Evolutionary conservation across 2,329 filamentous ascomycete genomes (phyloP).

Genomic region (Herpomyces periplanetae): DNA sequence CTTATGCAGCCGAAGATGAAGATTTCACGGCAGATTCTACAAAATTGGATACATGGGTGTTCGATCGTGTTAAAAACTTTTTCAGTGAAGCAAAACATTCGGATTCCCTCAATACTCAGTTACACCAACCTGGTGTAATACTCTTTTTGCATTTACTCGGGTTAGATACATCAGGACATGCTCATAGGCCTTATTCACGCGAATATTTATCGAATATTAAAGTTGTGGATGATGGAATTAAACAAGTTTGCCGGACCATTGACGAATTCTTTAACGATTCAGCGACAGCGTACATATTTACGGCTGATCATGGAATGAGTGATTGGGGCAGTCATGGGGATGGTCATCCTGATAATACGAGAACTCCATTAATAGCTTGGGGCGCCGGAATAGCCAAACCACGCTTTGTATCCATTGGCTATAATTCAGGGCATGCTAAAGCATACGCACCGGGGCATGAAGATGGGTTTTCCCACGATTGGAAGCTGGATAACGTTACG

Average conservation of each 20-base stretch:
- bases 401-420: slow-evolving; percentile 12
- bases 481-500: slow-evolving; percentile 37
- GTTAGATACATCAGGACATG: slow-evolving; percentile 58
- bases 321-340: slow-evolving; percentile 98
- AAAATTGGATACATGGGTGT: slow-evolving; percentile 66
- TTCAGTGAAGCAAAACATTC: slow-evolving; percentile 38
- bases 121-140: slow-evolving; percentile 51
- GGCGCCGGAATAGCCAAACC: slow-evolving; percentile 59
- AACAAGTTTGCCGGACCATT: slow-evolving; percentile 40
- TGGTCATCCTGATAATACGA: slow-evolving; percentile 80
- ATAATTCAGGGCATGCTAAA: no score
- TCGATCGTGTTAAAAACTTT: slow-evolving; percentile 56
- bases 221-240: slow-evolving; percentile 57
- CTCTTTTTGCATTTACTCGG: slow-evolving; percentile 86
- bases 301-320: slow-evolving; percentile 93
- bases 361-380: slow-evolving; percentile 72
- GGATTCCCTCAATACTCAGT: slow-evolving; percentile 23
- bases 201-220: slow-evolving; percentile 87
- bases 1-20: slow-evolving; percentile 45
- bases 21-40: slow-evolving; percentile 41
- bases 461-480: slow-evolving; percentile 49
- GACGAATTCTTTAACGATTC: slow-evolving; percentile 53
- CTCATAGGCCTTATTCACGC: slow-evolving; percentile 55
- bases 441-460: slow-evolving; percentile 38
- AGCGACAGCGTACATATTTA: slow-evolving; percentile 79